Evolutionary conservation across 164 flowering plant species (phyloP).

Genomic region (Vitis amurensis): DNA sequence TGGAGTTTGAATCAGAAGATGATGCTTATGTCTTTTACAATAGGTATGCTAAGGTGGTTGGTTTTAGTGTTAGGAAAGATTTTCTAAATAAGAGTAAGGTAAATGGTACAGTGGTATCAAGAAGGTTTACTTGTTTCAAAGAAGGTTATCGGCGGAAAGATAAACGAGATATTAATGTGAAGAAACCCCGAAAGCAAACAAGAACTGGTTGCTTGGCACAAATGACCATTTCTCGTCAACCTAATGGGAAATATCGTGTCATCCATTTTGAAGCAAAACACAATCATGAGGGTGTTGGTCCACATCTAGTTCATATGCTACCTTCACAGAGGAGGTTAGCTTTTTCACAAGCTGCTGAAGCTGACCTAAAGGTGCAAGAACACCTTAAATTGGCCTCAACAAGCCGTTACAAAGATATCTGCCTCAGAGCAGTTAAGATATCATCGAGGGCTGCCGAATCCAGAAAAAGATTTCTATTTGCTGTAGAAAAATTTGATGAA

Average conservation of each 20-base stretch:
- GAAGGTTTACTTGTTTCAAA: constrained; percentile 39
- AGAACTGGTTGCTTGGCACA: constrained; percentile 49
- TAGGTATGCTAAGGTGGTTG: constrained; percentile 35
- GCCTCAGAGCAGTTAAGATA: constrained; percentile 23
- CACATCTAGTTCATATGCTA: constrained; percentile 14
- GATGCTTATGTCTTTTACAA: constrained; percentile 32
- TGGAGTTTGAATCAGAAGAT: constrained; percentile 32
- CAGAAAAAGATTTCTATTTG: constrained; percentile 30
- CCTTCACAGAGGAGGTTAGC: constrained; percentile 13
- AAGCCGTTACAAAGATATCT: constrained; percentile 30
- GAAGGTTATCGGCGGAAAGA: constrained; percentile 37
- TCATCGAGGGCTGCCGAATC: constrained; percentile 36
- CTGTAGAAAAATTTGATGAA: constrained; percentile 30
- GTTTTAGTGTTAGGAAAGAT: constrained; percentile 38
- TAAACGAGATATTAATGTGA: constrained; percentile 33
- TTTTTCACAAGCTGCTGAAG: constrained; percentile 18
- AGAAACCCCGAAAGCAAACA: constrained; percentile 37
- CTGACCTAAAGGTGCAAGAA: constrained; percentile 11
- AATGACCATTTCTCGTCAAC: constrained; percentile 36
- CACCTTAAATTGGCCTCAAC: constrained; percentile 17
- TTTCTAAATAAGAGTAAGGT: constrained; percentile 39
- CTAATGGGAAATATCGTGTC: constrained; percentile 30
- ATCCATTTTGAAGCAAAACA: constrained; percentile 32
- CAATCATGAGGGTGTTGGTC: constrained; percentile 32
- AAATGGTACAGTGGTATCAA: constrained; percentile 37